A percentile compares a stretch with the other conserved stretches of the same genome.
These are phyloP conservation scores for Malus orientalis DNA, from an alignment of 306 rosid genomes.

Conservation along the genomic window DNA sequence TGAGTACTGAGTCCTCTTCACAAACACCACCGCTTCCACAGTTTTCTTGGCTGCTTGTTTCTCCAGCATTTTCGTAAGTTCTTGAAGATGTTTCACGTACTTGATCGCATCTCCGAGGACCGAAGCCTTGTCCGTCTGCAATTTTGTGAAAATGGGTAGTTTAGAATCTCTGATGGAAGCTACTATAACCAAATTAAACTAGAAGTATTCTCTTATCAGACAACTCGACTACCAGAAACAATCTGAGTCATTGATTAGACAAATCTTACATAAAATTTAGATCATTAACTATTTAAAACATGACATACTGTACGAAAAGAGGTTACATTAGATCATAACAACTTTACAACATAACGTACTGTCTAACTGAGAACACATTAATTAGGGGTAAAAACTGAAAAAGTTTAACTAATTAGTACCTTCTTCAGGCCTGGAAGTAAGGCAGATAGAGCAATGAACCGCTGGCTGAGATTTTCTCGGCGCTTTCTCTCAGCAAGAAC, in stretches of 20 bases:
- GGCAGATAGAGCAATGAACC: conserved; percentile 42
- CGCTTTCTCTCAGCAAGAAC: conserved; percentile 50
- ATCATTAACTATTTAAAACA: background rate
- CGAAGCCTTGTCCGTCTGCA: conserved; percentile 85
- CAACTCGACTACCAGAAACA: background rate
- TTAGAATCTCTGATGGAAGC: background rate
- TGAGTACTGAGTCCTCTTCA: conserved; percentile 38
- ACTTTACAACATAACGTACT: background rate
- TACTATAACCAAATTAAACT: background rate
- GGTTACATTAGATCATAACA: background rate
- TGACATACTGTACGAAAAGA: background rate
- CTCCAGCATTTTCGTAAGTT: conserved; percentile 47
- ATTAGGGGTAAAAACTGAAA: background rate
- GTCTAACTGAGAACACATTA: background rate
- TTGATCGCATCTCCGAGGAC: conserved; percentile 70
- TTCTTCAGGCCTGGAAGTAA: conserved; percentile 50
- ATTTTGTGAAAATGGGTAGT: background rate
- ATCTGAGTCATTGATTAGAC: background rate
- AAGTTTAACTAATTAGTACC: conserved; percentile 24
- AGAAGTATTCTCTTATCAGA: background rate
- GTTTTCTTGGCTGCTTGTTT: conserved; percentile 37
- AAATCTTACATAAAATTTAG: background rate
- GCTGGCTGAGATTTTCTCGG: conserved; percentile 42
- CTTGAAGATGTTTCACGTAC: conserved; percentile 54
- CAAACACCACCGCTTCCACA: conserved; percentile 33